A percentile compares a stretch with the other conserved stretches of the same genome.
Conservation (phyloP, 768 basidiomycete species). For the Russula vinacea region DNA sequence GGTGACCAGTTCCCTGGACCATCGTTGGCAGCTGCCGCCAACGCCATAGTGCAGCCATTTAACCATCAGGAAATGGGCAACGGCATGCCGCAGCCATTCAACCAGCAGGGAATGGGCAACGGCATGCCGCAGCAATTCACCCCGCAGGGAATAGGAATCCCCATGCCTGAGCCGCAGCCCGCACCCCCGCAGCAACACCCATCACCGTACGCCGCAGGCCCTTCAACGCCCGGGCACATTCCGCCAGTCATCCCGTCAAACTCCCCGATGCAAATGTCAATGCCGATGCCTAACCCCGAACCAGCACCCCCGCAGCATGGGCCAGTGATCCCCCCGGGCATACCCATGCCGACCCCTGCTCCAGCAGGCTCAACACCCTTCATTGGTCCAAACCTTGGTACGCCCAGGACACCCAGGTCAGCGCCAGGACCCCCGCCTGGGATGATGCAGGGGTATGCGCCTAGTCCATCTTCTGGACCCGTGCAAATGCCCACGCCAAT, state of each 20-base stretch:
- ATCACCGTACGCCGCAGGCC: neutral
- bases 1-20: conserved; percentile 2
- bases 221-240: neutral
- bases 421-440: neutral
- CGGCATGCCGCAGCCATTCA: too few relatives aligned
- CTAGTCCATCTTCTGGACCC: neutral
- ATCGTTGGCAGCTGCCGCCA: conserved; percentile 6
- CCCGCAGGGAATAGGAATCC: neutral
- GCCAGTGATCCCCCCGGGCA: conserved; percentile 11
- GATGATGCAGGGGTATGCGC: neutral
- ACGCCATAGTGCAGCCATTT: conserved; percentile 7
- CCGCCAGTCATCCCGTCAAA: conserved; percentile 1
- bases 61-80: too few relatives aligned
- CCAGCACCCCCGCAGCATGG: neutral
- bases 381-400: neutral
- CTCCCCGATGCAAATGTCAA: conserved; percentile 7
- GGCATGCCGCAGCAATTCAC: conserved; percentile 4
- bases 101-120: too few relatives aligned
- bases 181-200: neutral
- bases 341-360: conserved; percentile 18
- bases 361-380: conserved; percentile 24
- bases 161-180: conserved; percentile 17
- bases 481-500: conserved; percentile 18
- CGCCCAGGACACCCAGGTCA: neutral
- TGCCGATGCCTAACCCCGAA: conserved; percentile 21